Evolutionary conservation across 2,329 filamentous ascomycete species (phyloP), one percentile per base, ranked within the genome.

Genomic region (Golovinomyces cichoracearum): DNA sequence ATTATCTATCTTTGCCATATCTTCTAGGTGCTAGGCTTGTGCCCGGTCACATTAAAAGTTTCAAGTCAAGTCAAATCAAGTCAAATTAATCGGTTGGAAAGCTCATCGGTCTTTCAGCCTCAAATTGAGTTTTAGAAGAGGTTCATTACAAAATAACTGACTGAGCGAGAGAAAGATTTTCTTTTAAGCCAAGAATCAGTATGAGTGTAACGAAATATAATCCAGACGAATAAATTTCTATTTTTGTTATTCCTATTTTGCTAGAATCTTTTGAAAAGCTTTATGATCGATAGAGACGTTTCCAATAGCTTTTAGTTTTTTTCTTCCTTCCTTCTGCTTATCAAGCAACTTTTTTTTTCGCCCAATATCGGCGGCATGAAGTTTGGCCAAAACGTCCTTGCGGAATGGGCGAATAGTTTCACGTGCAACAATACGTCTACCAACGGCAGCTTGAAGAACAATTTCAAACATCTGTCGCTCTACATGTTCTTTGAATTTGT

Each of bases 381-480:
- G 67, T 64, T 95, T 95, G 6, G 80, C 79, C 50, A 93, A 65
- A 2, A 98, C 90, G 57, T 98, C 90, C 63, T 98, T 98, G 44
- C 90, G 72, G 63, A 93, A 98, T 0, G 90, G 84, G 67, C 95
- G 95, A 61, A 98, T 78, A 0, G 86, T 94, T 62, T 95, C 90
- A 59, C 90, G 71, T 0, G 90, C 90, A 3, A 98, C 74, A 47
- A 98, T 78, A 47, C 79, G 74, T 56, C 75, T 77, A 3, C 86
- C 88, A 0, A 82, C 80, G 0, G 82, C 79, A 2, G 90, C 88
- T 64, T 98, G 90, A 53, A 98, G 95, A 49, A 95, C 70, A 21
- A 98, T 76, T 65, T 98, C 90, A 31, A 93, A 98, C 78, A 95
- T 90, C 63, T 98, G 90, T 17, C 90, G 71, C 58, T 93, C 83